These are phyloP conservation scores for Paxillus ammoniavirescens DNA, from an alignment of 768 basidiomycete species.

Conservation along the genomic window DNA sequence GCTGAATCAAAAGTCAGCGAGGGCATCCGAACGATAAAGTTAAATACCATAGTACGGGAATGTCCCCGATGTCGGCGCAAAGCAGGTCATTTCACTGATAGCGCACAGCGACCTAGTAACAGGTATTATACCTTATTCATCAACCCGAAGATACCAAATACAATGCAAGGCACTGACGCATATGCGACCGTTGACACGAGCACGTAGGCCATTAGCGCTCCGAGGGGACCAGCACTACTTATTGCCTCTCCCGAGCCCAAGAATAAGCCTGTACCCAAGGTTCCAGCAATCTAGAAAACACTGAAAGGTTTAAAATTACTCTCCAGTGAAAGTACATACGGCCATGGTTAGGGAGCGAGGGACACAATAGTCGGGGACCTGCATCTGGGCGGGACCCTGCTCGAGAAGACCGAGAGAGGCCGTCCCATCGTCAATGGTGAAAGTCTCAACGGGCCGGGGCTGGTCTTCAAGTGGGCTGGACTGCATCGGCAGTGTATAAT, in stretches of 20 bases:
- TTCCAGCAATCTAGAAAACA: slow-evolving; percentile 58
- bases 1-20: slow-evolving; percentile 29
- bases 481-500: too few relatives aligned
- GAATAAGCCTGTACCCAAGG: slow-evolving; percentile 74
- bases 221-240: slow-evolving; percentile 58
- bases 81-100: slow-evolving; percentile 75
- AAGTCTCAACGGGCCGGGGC: too few relatives aligned
- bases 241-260: slow-evolving; percentile 67
- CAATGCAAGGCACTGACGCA: slow-evolving; percentile 39
- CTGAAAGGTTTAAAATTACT: neutral
- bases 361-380: slow-evolving; percentile 18
- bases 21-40: too few relatives aligned
- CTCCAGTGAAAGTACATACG: slow-evolving; percentile 36
- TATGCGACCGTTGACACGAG: slow-evolving; percentile 68
- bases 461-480: too few relatives aligned
- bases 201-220: slow-evolving; percentile 62
- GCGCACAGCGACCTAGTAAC: slow-evolving; percentile 55
- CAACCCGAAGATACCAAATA: slow-evolving; percentile 25
- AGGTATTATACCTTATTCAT: neutral
- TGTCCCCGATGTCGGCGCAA: slow-evolving; percentile 75
- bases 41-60: slow-evolving; percentile 67
- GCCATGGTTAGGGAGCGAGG: slow-evolving; percentile 40
- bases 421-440: too few relatives aligned
- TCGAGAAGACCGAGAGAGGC: slow-evolving; percentile 37
- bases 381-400: slow-evolving; percentile 82